Percentiles rank a stretch among this genome's conserved stretches.
These are phyloP conservation scores for Blastomyces gilchristii DNA, from an alignment of 2,329 filamentous ascomycete genomes.

Conservation along the genomic window DNA sequence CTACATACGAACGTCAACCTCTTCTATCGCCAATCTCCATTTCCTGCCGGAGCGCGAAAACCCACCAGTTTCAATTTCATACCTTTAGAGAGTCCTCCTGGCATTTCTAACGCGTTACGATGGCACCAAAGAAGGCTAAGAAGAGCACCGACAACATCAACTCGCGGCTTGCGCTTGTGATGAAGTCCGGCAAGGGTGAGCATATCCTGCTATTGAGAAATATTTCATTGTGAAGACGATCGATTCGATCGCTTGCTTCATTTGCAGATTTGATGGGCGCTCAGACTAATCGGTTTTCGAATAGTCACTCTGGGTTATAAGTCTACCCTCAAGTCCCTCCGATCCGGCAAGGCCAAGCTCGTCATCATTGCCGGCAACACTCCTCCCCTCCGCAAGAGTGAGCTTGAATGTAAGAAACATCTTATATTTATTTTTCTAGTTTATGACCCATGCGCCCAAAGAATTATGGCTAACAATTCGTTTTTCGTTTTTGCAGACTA, in stretches of 20 bases:
- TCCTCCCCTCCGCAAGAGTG: constrained; percentile 92
- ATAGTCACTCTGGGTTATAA: constrained; percentile 82
- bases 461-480: constrained; percentile 2
- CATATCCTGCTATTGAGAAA: constrained; percentile 6
- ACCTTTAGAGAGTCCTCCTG: constrained; percentile 13
- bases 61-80: constrained; percentile 14
- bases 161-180: constrained; percentile 58
- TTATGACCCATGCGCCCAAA: background rate
- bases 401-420: constrained; percentile 63
- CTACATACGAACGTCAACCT: background rate
- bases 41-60: constrained; percentile 29
- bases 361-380: constrained; percentile 95
- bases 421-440: constrained; percentile 3
- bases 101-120: constrained; percentile 39
- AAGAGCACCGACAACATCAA: constrained; percentile 77
- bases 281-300: background rate
- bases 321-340: constrained; percentile 79
- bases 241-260: background rate
- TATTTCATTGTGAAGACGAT: background rate
- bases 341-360: constrained; percentile 95
- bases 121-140: constrained; percentile 58
- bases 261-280: constrained; percentile 2
- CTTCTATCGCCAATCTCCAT: background rate
- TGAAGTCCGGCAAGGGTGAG: constrained; percentile 53
- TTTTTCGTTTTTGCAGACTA: constrained; percentile 44